Conservation (phyloP, 73 alveolate genomes). For the Effrenium voratum region DNA sequence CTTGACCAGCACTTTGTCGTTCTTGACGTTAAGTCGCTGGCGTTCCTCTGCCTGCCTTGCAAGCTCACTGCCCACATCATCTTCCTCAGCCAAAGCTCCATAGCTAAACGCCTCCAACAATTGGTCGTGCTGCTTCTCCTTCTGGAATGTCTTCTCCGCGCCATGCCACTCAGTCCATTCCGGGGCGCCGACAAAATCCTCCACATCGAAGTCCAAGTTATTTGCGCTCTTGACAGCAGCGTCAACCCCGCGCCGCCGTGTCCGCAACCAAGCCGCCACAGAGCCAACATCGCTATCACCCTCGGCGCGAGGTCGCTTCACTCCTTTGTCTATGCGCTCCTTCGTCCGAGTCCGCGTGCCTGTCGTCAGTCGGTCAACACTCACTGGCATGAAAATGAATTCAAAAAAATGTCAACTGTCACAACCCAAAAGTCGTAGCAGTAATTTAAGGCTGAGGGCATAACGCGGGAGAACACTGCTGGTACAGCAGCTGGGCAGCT, state of each 20-base stretch:
- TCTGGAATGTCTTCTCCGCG: background rate
- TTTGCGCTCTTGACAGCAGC: background rate
- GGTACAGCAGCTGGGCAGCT: background rate
- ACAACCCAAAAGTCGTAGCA: too few relatives aligned
- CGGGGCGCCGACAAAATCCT: background rate
- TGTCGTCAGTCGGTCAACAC: background rate
- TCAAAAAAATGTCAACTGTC: too few relatives aligned
- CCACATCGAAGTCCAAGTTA: background rate
- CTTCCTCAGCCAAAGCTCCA: background rate
- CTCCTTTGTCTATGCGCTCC: background rate
- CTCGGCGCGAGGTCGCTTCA: too few relatives aligned
- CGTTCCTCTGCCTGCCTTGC: background rate
- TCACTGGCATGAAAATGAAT: too few relatives aligned
- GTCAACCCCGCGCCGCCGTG: background rate
- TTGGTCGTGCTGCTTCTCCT: background rate
- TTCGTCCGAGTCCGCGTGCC: background rate
- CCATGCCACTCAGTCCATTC: background rate
- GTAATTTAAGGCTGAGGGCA: too few relatives aligned
- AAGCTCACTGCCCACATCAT: background rate
- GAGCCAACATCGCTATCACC: background rate
- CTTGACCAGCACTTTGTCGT: background rate
- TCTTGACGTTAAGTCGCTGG: background rate
- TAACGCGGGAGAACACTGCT: background rate
- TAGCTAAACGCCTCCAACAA: background rate
- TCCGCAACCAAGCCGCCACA: background rate